A percentile compares a stretch with the other conserved stretches of the same genome.
These are phyloP conservation scores for Pseudogymnoascus sp. DNA, from an alignment of 2,329 filamentous ascomycete species.

Conservation along the genomic window DNA sequence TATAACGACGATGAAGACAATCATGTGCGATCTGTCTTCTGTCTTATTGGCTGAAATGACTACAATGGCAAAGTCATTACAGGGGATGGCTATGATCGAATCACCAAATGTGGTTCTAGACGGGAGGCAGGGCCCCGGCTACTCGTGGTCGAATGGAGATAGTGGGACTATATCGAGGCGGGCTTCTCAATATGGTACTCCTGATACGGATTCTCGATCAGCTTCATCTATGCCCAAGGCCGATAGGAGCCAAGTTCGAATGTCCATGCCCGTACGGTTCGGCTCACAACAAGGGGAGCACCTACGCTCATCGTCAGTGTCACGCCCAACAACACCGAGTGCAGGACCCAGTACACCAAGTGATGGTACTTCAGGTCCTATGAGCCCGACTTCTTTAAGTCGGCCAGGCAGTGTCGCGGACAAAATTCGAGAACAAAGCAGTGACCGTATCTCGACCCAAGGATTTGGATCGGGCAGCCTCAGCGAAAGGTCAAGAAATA, in stretches of 20 bases:
- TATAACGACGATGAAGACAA: conserved; percentile 70
- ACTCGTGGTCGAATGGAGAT: conserved; percentile 36
- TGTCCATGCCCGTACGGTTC: conserved; percentile 69
- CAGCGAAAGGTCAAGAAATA: conserved; percentile 69
- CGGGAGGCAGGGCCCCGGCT: conserved; percentile 35
- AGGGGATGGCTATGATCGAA: conserved; percentile 66
- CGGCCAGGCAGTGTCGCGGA: conserved; percentile 11
- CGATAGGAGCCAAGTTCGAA: conserved; percentile 58
- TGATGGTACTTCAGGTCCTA: conserved; percentile 11
- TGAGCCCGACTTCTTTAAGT: neutral
- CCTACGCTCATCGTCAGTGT: conserved; percentile 30
- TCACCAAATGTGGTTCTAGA: conserved; percentile 54
- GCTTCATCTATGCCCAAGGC: conserved; percentile 43
- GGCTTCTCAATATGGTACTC: conserved; percentile 47
- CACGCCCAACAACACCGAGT: conserved; percentile 22
- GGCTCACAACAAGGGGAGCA: conserved; percentile 30
- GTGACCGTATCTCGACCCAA: conserved; percentile 52
- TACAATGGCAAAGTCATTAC: conserved; percentile 62
- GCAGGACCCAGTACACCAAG: conserved; percentile 32
- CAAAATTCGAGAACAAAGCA: conserved; percentile 20
- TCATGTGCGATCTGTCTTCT: conserved; percentile 72
- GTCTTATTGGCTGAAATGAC: conserved; percentile 68
- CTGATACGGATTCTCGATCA: conserved; percentile 39
- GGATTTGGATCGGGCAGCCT: conserved; percentile 66
- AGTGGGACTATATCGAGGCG: conserved; percentile 37